Percentiles rank a stretch among this genome's conserved stretches.
Evolutionary conservation across 176 grass and related monocot genomes (phyloP).

Genomic region (Oryza meyeriana): DNA sequence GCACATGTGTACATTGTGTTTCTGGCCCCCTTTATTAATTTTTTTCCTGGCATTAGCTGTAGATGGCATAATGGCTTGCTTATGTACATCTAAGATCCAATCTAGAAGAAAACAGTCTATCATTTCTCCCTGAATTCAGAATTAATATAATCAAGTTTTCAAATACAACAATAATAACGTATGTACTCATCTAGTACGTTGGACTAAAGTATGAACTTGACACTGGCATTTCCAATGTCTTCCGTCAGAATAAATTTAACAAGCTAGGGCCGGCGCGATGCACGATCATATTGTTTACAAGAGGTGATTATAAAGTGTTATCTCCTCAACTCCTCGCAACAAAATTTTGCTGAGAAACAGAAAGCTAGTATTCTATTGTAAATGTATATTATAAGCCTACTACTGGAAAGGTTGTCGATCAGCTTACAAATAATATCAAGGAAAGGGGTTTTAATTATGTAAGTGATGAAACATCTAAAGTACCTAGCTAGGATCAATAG

Average conservation of each 20-base stretch:
- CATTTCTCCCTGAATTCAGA: neutral
- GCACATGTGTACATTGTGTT: conserved; percentile 29
- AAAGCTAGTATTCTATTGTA: neutral
- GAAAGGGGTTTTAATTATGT: neutral
- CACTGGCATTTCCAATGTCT: conserved; percentile 10
- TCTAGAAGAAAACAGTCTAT: conserved; percentile 33
- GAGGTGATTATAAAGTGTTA: neutral
- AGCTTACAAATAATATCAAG: neutral
- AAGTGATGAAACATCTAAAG: neutral
- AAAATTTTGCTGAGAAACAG: neutral
- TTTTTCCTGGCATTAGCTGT: conserved; percentile 30
- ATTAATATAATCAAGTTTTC: neutral
- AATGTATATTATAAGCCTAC: neutral
- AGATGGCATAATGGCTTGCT: conserved; percentile 24
- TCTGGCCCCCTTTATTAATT: neutral
- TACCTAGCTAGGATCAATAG: neutral
- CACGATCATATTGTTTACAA: neutral
- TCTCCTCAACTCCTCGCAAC: neutral
- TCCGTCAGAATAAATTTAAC: neutral
- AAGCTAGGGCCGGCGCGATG: neutral
- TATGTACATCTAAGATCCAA: conserved; percentile 52
- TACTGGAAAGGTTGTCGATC: neutral
- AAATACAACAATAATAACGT: neutral
- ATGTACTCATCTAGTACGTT: conserved; percentile 1
- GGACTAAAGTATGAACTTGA: conserved; percentile 29